Base-by-base conservation (phyloP, 192 early-diverging fungal species). In the Allomyces arbusculus region DNA sequence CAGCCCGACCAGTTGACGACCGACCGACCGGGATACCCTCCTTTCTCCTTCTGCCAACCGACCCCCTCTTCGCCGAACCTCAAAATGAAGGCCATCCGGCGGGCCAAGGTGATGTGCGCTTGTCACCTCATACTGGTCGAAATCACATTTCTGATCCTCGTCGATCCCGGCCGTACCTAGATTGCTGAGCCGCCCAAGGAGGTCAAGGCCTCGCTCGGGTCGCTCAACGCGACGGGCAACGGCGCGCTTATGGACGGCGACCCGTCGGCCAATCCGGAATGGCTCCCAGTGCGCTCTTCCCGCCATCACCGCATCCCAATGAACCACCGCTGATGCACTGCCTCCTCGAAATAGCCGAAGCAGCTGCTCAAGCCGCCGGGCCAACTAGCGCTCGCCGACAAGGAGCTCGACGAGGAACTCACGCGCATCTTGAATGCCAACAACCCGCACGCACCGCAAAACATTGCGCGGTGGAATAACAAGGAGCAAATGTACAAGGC, bases 371-470 rank as follows among this genome's bases (percentile, higher is more conserved):
- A 83, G 66, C 82, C 82, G 3, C 74, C 76, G 14, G 75, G 75
- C 3, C 82, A 84, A 67, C 70, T 78, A 9, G 70, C 75, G 63
- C 70, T 84, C 16, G 78, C 74, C 1, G 81, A 83, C 66, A 61
- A 67, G 10, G 82, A 84, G 64, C 71, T 84, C 24, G 73, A 83
- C 25, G 82, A 84, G 62, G 82, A 84, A 66, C 64, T 82, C 58
- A 84, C 82, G 19, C 66, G 82, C 23, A 83, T 84, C 64, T 70
- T 84, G 58, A 84, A 84, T 70, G 82, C 82, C 43, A 84, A 84
- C 71, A 84, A 84, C 69, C 82, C 82, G 10, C 74, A 78, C 62
- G 82, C 82, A 9, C 79, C 82, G 23, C 82, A 84, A 70, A 84
- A 84, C 71, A 81, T 83, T 70, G 77, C 82, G 5, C 64, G 82